These are phyloP conservation scores for Fusarium austroafricanum DNA, from an alignment of 2,329 filamentous ascomycete species.

Conservation along the genomic window DNA sequence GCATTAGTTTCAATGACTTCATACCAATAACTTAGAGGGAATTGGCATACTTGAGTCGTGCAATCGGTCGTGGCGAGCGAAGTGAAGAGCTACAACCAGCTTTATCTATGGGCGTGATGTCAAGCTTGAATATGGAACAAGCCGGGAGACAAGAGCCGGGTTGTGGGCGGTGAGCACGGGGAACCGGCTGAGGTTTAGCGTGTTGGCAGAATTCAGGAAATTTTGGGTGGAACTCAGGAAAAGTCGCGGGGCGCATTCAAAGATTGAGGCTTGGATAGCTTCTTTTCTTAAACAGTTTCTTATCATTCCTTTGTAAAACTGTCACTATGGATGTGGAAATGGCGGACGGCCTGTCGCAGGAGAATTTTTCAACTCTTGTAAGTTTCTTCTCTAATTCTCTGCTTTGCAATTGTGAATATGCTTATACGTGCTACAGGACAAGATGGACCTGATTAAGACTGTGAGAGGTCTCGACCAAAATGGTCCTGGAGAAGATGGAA, in stretches of 20 bases:
- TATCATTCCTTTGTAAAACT: conserved; percentile 11
- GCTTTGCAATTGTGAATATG: conserved; percentile 6
- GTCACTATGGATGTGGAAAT: conserved; percentile 41
- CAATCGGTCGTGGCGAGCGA: conserved; percentile 38
- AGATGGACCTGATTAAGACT: conserved; percentile 60
- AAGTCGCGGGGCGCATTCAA: conserved; percentile 43
- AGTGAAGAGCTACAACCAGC: conserved; percentile 48
- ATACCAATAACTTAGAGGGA: neutral
- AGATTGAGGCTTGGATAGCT: conserved; percentile 28
- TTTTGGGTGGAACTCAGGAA: conserved; percentile 51
- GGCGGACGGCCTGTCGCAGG: conserved; percentile 21
- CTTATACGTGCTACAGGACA: conserved; percentile 46
- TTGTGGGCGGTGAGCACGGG: conserved; percentile 58
- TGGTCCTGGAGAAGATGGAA: conserved; percentile 56
- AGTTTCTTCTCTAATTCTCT: conserved; percentile 14
- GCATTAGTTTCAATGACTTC: conserved; percentile 37
- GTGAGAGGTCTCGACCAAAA: conserved; percentile 67
- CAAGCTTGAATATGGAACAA: conserved; percentile 51
- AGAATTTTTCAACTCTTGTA: conserved; percentile 19
- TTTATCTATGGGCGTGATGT: conserved; percentile 49
- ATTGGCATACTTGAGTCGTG: conserved; percentile 44
- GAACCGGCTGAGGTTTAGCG: conserved; percentile 42
- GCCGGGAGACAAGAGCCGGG: conserved; percentile 52
- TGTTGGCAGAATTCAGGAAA: conserved; percentile 60
- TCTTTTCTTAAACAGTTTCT: conserved; percentile 27